These are phyloP conservation scores for Pseudogymnoascus sp. DNA, from an alignment of 2,329 filamentous ascomycete species.

Conservation along the genomic window DNA sequence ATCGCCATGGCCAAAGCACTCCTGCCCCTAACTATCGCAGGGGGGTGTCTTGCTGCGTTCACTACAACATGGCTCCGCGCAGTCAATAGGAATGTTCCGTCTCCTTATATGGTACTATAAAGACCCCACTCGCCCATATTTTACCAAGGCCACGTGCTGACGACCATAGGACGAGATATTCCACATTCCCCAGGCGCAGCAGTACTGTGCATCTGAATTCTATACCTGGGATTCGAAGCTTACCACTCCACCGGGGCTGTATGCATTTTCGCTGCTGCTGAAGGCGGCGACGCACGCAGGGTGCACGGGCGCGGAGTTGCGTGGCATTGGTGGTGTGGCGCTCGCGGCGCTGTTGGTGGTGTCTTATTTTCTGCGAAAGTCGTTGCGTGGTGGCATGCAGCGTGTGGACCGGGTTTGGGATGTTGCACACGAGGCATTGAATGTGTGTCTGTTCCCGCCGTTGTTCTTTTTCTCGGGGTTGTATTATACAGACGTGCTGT, in stretches of 20 bases:
- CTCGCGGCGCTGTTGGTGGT: neutral
- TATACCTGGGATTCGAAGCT: constrained; percentile 90
- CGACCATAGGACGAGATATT: constrained; percentile 67
- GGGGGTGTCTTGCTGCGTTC: neutral
- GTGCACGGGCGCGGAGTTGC: neutral
- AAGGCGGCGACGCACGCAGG: neutral
- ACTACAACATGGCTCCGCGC: neutral
- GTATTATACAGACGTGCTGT: constrained; percentile 90
- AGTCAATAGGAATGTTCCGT: neutral
- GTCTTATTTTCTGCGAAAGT: neutral
- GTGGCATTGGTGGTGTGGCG: neutral
- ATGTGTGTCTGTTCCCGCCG: constrained; percentile 77
- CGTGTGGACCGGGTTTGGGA: neutral
- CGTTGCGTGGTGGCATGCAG: neutral
- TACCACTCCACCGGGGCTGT: constrained; percentile 88
- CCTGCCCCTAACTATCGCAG: neutral
- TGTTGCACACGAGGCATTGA: constrained; percentile 56
- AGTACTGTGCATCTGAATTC: constrained; percentile 70
- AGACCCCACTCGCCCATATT: too few relatives aligned
- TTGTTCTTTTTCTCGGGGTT: constrained; percentile 93
- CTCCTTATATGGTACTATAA: neutral
- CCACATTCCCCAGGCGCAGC: constrained; percentile 84
- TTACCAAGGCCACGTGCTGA: constrained; percentile 2
- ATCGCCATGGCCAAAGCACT: neutral
- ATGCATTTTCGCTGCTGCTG: constrained; percentile 28